Evolutionary conservation across 495 filamentous ascomycete genomes (phyloP), one percentile per base, ranked within the genome.

Genomic region (Penicillium coprophilum): DNA sequence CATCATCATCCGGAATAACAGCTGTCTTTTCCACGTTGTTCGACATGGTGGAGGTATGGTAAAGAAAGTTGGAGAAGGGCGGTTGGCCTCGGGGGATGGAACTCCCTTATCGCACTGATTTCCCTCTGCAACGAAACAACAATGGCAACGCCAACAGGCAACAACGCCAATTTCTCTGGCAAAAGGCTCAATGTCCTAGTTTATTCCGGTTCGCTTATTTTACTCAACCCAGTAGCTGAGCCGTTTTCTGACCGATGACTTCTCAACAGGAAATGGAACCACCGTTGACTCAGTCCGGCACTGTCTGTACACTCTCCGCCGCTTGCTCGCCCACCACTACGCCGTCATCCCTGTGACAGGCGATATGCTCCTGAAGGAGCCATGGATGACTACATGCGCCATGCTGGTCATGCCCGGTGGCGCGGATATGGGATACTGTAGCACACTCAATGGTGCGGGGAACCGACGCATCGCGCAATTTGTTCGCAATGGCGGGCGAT

Each of bases 361-460:
- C 19, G 79, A 88, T 2, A 85, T 85, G 61, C 79, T 98, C 41
- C 73, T 96, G 53, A 92, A 94, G 51, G 94, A 98, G 67, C 94
- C 94, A 45, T 98, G 94, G 94, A 82, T 82, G 0, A 77, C 87
- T 12, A 85, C 91, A 0, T 98, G 94, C 62, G 90, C 91, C 3
- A 79, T 96, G 13, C 81, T 98, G 12, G 92, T 98, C 6, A 83
- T 98, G 49, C 94, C 94, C 10, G 95, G 95, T 15, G 94, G 94
- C n/a, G 94, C 91, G 17, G 94, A 98, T 64, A 79, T 96, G 40
- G 90, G 87, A 30, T 98, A 97, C 72, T 96, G 92, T 65, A 85
- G 89, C 5, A 85, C 82, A 11, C 80, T 98, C 40, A 94, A 97
- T 70, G 94, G 94, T 31, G 76, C 84, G 54, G 94, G 94, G 13